phyloP scores from a whole-genome alignment of 2,329 filamentous ascomycete species.

The Fusarium verticillioides region DNA sequence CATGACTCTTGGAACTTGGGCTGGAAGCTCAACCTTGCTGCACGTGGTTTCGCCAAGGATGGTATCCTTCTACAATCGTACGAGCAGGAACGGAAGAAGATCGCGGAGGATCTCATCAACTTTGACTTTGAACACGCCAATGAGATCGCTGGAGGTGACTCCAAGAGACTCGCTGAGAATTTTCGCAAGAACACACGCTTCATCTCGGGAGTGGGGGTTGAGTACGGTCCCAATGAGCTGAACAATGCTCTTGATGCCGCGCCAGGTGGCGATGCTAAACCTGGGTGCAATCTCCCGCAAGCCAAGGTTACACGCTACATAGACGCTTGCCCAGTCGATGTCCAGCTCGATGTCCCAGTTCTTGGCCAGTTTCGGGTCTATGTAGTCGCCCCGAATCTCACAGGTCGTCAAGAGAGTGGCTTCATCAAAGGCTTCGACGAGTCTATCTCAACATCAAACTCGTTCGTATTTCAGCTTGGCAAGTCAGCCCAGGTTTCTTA shows the following conservation, averaged over 20 bases:
- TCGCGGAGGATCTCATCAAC: slow-evolving; percentile 67
- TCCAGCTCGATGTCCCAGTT: slow-evolving; percentile 81
- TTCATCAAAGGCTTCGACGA: slow-evolving; percentile 71
- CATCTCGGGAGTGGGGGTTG: slow-evolving; percentile 76
- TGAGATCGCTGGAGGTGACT: slow-evolving; percentile 69
- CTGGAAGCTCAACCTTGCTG: slow-evolving; percentile 64
- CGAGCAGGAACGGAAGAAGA: slow-evolving; percentile 70
- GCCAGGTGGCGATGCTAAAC: slow-evolving; percentile 58
- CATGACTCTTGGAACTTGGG: slow-evolving; percentile 70
- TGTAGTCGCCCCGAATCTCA: slow-evolving; percentile 72
- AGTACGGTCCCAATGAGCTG: slow-evolving; percentile 63
- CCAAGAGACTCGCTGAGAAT: slow-evolving; percentile 71
- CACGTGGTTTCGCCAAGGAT: slow-evolving; percentile 65
- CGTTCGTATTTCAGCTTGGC: slow-evolving; percentile 69
- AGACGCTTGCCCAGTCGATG: slow-evolving; percentile 80
- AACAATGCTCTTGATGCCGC: slow-evolving; percentile 55
- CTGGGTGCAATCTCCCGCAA: slow-evolving; percentile 69
- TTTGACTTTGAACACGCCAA: slow-evolving; percentile 69
- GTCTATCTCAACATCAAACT: slow-evolving; percentile 60
- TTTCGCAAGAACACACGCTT: slow-evolving; percentile 77
- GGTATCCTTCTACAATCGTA: slow-evolving; percentile 66
- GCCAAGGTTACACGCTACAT: slow-evolving; percentile 79
- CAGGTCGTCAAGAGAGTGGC: slow-evolving; percentile 53
- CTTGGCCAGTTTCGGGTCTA: slow-evolving; percentile 82
- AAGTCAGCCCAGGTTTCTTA: slow-evolving; percentile 70